These are phyloP conservation scores for Carex parvula DNA, from an alignment of 176 grass and related monocot species.

Conservation along the genomic window DNA sequence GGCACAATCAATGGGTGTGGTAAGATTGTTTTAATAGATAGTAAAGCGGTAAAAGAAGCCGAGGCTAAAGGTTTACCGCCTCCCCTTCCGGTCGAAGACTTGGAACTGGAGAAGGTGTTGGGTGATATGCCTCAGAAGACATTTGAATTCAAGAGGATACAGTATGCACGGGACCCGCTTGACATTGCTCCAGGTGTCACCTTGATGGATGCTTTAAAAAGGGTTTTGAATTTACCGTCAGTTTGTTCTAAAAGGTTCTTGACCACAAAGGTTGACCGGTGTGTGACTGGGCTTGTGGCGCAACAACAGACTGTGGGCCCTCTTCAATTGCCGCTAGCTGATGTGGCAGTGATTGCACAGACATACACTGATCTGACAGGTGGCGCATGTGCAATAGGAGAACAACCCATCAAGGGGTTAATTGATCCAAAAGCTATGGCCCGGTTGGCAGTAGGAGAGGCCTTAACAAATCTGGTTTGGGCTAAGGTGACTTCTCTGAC, in stretches of 20 bases:
- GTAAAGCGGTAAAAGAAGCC: constrained; percentile 50
- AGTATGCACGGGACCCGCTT: constrained; percentile 46
- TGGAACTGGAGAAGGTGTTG: constrained; percentile 88
- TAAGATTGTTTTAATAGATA: constrained; percentile 79
- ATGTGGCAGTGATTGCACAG: constrained; percentile 88
- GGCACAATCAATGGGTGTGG: constrained; percentile 76
- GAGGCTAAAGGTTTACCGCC: constrained; percentile 43
- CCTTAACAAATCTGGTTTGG: constrained; percentile 93
- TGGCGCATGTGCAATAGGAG: constrained; percentile 80
- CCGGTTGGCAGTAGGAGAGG: constrained; percentile 76
- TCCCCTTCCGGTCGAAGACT: constrained; percentile 59
- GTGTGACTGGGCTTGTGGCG: constrained; percentile 88
- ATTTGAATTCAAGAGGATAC: constrained; percentile 57
- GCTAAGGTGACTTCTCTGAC: constrained; percentile 69
- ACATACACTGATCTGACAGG: constrained; percentile 71
- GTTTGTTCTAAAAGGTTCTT: constrained; percentile 92
- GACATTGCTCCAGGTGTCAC: constrained; percentile 68
- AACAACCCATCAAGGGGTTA: constrained; percentile 79
- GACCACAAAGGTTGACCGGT: constrained; percentile 90
- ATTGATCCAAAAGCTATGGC: constrained; percentile 86
- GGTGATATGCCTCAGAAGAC: constrained; percentile 94
- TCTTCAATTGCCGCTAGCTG: constrained; percentile 77
- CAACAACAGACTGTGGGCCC: constrained; percentile 85
- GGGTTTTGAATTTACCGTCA: constrained; percentile 64
- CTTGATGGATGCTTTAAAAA: constrained; percentile 68